Evolutionary conservation across 306 rosid species (phyloP), one percentile per base, ranked within the genome.

Genomic region (Arachis hypogaea): DNA sequence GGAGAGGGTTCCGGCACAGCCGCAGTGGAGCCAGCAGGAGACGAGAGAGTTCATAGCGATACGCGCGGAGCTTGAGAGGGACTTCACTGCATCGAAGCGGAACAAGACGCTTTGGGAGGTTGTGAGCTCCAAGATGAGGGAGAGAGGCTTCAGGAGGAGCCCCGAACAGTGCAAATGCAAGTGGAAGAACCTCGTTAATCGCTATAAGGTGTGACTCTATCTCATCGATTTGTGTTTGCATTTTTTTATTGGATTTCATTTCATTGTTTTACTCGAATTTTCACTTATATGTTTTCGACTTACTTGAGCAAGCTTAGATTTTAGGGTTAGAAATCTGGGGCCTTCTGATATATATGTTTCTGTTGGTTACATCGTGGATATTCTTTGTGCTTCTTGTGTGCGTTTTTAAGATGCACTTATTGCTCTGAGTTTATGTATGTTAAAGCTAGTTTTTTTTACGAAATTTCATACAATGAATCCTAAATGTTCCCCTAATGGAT

Each of bases 111-210:
- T 90, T n/a, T 93, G 98, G 98, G 98, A 93, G 57, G 85, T 86
- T 5, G 96, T 91, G 71, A 88, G 97, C 74, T 40, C 68, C 2
- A 80, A 75, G 84, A 87, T 93, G 98, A 68, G 77, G 12, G 89
- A 81, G 70, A 77, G 75, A 78, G 97, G 98, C 8, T 90, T 79
- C 76, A 80, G 80, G 49, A 81, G 97, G 55, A 93, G 88, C 60
- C 85, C 98, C 3, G 97, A 93, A 63, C 98, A 93, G 86, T 93
- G 98, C 73, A 93, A 93, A 82, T 93, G 96, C 86, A 93, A 93
- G 84, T 93, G 98, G 98, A 93, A 93, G 80, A 93, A 90, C 82
- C 96, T 93, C 57, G 90, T 93, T 76, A 88, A 85, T 73, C 97
- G 98, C 55, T 93, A 93, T 85, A 93, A 93, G 98, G 98, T 90